Percentiles rank a stretch among this genome's conserved stretches.
Conservation (phyloP, 192 early-diverging fungal species). For the Podila clonocystis region DNA sequence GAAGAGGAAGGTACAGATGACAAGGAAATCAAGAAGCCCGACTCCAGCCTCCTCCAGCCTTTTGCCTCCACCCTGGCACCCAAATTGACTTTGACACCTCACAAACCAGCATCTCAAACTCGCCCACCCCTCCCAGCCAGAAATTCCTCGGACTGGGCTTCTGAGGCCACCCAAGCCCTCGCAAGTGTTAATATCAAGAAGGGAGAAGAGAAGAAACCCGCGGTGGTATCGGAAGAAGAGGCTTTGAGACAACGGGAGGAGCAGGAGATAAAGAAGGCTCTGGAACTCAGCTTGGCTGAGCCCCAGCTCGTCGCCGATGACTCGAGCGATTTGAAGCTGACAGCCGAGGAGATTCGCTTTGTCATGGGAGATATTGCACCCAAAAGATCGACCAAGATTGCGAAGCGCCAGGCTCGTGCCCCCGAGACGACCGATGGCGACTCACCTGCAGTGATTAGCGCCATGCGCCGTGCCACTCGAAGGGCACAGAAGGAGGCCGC, state of each 20-base stretch:
- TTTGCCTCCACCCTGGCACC: conserved; percentile 42
- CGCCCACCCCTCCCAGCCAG: conserved; percentile 8
- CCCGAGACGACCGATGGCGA: conserved; percentile 37
- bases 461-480: conserved; percentile 13
- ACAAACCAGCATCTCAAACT: conserved; percentile 10
- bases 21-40: neutral
- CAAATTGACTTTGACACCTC: conserved; percentile 33
- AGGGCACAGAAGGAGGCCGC: neutral
- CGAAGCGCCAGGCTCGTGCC: conserved; percentile 31
- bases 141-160: conserved; percentile 37
- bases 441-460: neutral
- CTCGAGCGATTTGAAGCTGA: conserved; percentile 7
- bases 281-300: conserved; percentile 36
- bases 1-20: conserved; percentile 6
- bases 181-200: conserved; percentile 40
- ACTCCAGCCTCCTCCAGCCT: conserved; percentile 7
- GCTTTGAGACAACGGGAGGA: conserved; percentile 25
- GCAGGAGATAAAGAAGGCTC: conserved; percentile 31
- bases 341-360: conserved; percentile 42
- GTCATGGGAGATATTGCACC: conserved; percentile 42
- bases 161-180: conserved; percentile 33
- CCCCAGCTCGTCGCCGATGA: neutral
- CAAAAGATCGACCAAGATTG: conserved; percentile 37
- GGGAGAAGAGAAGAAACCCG: conserved; percentile 13
- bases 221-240: conserved; percentile 22